phyloP scores from a whole-genome alignment of 805 yeast species.

The Candida qinlingensis region DNA sequence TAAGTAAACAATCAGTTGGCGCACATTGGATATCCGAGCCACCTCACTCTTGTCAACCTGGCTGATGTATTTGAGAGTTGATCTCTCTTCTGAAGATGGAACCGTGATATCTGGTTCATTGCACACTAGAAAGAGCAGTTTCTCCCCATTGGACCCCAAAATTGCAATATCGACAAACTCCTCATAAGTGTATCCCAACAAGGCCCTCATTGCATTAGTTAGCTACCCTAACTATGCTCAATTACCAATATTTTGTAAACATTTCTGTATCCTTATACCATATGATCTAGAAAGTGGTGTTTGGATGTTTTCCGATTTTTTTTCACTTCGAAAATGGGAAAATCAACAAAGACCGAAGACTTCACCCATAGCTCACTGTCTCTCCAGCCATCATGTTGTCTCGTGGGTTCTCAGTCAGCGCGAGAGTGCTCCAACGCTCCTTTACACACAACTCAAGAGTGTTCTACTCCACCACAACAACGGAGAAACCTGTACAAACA shows the following conservation, averaged over 20 bases:
- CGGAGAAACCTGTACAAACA: background rate
- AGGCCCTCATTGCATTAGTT: background rate
- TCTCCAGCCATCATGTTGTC: constrained; percentile 3
- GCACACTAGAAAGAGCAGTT: background rate
- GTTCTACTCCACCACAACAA: constrained; percentile 8
- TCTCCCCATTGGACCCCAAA: background rate
- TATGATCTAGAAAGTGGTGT: constrained; percentile 2
- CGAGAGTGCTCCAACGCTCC: constrained; percentile 9
- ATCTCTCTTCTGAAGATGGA: constrained; percentile 6
- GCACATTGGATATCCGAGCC: background rate
- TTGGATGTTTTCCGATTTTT: constrained; percentile 8
- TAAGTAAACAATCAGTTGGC: constrained; percentile 5
- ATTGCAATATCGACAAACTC: constrained; percentile 6
- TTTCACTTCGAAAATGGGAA: constrained; percentile 5
- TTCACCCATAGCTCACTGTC: no score
- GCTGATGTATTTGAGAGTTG: constrained; percentile 10
- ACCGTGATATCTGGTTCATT: background rate
- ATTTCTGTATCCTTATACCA: no score
- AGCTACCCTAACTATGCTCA: background rate
- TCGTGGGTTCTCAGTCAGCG: constrained; percentile 6
- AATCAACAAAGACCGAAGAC: background rate
- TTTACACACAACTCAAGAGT: constrained; percentile 4
- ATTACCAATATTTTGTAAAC: background rate
- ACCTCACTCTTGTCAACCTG: background rate
- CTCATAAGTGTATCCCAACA: background rate